Base-by-base conservation (phyloP, 306 rosid species). In the Trichosanthes truncata region DNA sequence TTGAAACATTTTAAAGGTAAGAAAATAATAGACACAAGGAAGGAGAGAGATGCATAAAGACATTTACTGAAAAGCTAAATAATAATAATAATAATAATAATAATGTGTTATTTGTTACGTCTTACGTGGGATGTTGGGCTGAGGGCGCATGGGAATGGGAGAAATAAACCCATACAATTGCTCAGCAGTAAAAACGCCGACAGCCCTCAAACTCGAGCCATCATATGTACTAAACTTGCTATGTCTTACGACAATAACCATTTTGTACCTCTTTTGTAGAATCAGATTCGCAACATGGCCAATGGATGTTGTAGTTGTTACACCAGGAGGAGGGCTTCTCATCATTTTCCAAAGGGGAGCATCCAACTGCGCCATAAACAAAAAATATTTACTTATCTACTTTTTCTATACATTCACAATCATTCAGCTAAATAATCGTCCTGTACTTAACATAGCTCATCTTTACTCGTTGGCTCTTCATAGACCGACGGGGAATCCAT, bases 291-390 rank as follows among this genome's bases (percentile, higher is more conserved):
- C 87, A 46, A 91, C 97, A 60, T 85, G 86, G 25, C 93, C 90
- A 10, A 93, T 78, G 23, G 94, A 83, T 76, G 91, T 85, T 1
- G 83, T 71, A 5, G 82, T 86, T 17, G 91, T 78, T 6, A 89
- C 96, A 29, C 55, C 65, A 3, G 97, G 94, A 71, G 77, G 56
- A 81, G 89, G 91, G 49, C 93, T 88, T 86, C 93, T 85, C 97
- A 93, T 91, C 93, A 93, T 88, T 21, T 87, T 83, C 78, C 93
- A 85, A 79, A 93, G 80, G 3, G 90, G 88, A 26, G 90, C 94
- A 72, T 91, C 79, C 89, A 93, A 69, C 97, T 93, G 85, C 83
- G 76, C 25, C 13, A 41, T 21, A 45, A 71, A 71, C 77, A 71
- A 45, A 71, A 1, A 45, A 71, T 6, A 45, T 45, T 43, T 71